Evolutionary conservation across 768 basidiomycete species (phyloP), one percentile per base, ranked within the genome.

Genomic region (Leucogyrophana mollusca): DNA sequence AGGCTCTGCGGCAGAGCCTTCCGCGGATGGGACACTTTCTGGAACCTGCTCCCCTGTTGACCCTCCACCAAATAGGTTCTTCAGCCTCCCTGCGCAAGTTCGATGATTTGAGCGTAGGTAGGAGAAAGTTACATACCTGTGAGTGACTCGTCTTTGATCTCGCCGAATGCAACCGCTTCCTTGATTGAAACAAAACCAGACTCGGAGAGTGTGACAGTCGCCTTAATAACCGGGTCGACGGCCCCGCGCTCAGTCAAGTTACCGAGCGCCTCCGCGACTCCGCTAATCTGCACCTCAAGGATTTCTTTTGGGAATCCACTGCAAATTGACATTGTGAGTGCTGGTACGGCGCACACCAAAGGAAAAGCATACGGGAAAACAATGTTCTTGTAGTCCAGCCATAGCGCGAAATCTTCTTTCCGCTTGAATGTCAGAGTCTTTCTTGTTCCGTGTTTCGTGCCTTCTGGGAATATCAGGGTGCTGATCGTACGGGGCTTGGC

Each of bases 371-470:
- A n/a, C n/a, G n/a, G n/a, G n/a, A n/a, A n/a, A 18, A 80, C 72
- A 4, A 73, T 62, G 22, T 71, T 69, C 71, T 86, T 85, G 69
- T 97, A 95, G 46, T 81, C 78, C 49, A 98, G 73, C 57, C 78
- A 79, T 47, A 99, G 72, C 2, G 75, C 68, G 51, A 97, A 90
- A 57, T 97, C 91, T 7, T 87, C 83, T 56, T 83, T 85, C 46
- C 90, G 80, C 66, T 87, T 90, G 65, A 96, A 83, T 4, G 89
- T 85, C 47, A 96, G 61, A 1, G 85, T 88, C 73, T 96, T 95
- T 71, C 85, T 92, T 20, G 82, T 80, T 23, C 87, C 90, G 3
- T 77, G 69, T 65, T 87, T 90, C 1, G 90, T 82, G 3, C 87
- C 85, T 3, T 77, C 67, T 0, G 90, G 83, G 74, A 94, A 95